Conservation (phyloP, 1,139 yeast genomes). For the Lodderomyces metapsilosis region DNA sequence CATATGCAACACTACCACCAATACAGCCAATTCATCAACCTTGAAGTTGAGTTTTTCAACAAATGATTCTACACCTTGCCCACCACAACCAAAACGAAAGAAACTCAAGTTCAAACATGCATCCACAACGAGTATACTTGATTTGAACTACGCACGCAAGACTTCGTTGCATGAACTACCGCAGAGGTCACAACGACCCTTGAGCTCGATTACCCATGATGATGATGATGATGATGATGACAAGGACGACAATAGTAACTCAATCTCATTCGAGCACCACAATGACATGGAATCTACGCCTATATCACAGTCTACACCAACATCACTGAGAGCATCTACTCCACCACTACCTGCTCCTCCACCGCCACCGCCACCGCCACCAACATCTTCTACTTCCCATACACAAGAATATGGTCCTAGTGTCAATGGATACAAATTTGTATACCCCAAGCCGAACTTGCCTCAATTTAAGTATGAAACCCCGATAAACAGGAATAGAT, state of each 20-base stretch:
- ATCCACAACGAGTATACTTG: conserved; percentile 19
- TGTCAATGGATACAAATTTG: conserved; percentile 36
- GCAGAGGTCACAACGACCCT: neutral
- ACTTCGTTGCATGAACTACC: conserved; percentile 17
- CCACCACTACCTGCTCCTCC: conserved; percentile 31
- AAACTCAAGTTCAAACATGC: conserved; percentile 24
- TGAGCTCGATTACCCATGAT: neutral
- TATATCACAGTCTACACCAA: conserved; percentile 36
- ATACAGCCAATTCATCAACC: conserved; percentile 13
- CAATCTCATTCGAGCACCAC: conserved; percentile 4
- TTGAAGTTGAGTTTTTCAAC: conserved; percentile 27
- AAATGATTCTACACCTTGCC: conserved; percentile 38
- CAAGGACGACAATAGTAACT: conserved; percentile 14
- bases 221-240: conserved; percentile 5
- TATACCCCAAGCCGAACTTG: conserved; percentile 21
- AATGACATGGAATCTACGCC: conserved; percentile 23
- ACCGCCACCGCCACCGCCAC: conserved; percentile 19
- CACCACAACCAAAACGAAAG: conserved; percentile 30
- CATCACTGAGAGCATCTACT: conserved; percentile 30
- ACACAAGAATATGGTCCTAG: conserved; percentile 24
- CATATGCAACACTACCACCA: conserved; percentile 8
- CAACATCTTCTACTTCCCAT: conserved; percentile 6
- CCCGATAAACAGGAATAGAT: conserved; percentile 17
- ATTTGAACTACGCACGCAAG: conserved; percentile 26
- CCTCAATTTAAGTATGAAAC: conserved; percentile 21